Evolutionary conservation across 2,329 filamentous ascomycete genomes (phyloP).

Genomic region (Exophiala sideris): DNA sequence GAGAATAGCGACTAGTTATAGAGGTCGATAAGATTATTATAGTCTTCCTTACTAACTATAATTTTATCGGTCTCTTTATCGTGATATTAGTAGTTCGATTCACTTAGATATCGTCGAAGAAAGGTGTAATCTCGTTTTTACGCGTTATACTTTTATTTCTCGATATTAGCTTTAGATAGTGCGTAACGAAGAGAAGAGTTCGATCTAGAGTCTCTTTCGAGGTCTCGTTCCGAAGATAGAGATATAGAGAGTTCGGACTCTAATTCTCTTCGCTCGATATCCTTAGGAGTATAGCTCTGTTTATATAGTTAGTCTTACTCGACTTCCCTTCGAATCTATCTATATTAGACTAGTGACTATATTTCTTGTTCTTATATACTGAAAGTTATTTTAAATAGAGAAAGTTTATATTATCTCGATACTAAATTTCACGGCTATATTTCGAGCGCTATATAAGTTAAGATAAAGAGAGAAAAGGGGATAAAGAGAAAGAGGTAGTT

Average conservation of each 20-base stretch:
- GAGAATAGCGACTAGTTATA: slow-evolving; percentile 7
- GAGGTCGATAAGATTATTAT: slow-evolving; percentile 32
- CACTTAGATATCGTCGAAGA: background rate
- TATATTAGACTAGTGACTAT: slow-evolving; percentile 2
- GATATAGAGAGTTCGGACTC: background rate
- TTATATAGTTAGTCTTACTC: background rate
- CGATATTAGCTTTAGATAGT: background rate
- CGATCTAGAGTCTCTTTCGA: background rate
- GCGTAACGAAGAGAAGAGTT: background rate
- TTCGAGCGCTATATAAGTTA: too few relatives aligned
- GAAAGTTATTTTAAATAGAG: too few relatives aligned
- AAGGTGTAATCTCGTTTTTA: background rate
- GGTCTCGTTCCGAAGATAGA: background rate
- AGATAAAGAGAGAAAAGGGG: too few relatives aligned
- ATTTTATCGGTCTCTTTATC: background rate
- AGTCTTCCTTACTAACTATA: background rate
- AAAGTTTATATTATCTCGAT: too few relatives aligned
- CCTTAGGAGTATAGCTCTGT: background rate
- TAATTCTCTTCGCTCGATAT: background rate
- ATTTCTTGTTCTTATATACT: background rate
- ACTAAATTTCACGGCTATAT: too few relatives aligned
- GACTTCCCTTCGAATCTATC: background rate
- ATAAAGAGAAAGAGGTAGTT: too few relatives aligned
- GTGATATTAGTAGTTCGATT: background rate
- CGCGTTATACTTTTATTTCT: background rate